Evolutionary conservation across 2,329 filamentous ascomycete genomes (phyloP), one percentile per base, ranked within the genome.

Genomic region (Colletotrichum cordylinicola): DNA sequence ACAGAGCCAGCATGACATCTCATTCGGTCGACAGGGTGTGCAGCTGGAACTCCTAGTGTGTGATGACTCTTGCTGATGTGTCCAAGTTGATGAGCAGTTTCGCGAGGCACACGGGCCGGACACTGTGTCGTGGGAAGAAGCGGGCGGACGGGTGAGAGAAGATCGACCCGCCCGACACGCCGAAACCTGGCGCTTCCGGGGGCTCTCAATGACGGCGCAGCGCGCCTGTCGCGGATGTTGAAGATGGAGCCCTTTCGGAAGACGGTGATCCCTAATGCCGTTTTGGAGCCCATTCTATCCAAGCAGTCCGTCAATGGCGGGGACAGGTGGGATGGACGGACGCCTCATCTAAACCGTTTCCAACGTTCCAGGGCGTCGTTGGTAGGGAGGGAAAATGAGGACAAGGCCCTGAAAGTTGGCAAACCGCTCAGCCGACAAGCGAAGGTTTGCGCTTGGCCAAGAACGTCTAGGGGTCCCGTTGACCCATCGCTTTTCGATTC

Each of bases 401-500:
- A 67, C 33, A 31, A 72, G 70, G 35, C 35, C 27, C 37, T 33
- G 18, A 65, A 31, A 43, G 27, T 70, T 39, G 43, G 72, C 64
- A 67, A 48, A 24, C 29, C 27, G 29, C 48, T 31, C 60, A 62
- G 29, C 66, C 7, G 52, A 24, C 66, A 55, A 18, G 16, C 33
- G 61, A 67, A 66, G 37, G 67, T 71, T 71, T 74, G 61, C 48
- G 31, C 35, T 62, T 37, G 70, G n/a, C 33, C 27, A 55, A 27
- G 35, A 31, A 18, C 16, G 37, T 48, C 43, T 55, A 55, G 62
- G 62, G 73, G 69, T 67, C 55, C 33, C 70, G 43, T 65, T 70
- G 61, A 37, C 43, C 58, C 37, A 58, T 66, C 43, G 55, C 62
- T 62, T 71, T 66, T 72, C 37, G 24, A 62, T 72, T 75, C 69